phyloP scores from a whole-genome alignment of 2,329 filamentous ascomycete genomes.

The Ophiosphaerella korrae region DNA sequence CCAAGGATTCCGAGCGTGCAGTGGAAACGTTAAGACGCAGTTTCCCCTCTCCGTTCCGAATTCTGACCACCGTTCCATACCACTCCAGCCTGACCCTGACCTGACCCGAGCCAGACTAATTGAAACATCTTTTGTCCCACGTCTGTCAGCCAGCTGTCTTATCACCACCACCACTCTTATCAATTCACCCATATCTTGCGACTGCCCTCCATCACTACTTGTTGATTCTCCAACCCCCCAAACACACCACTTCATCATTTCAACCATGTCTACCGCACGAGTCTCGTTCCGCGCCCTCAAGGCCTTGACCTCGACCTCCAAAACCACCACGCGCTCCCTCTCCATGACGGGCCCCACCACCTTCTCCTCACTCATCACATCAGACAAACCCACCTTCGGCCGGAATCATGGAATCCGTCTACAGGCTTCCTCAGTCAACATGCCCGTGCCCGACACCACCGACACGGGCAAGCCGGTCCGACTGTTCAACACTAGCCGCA shows the following conservation, averaged over 20 bases:
- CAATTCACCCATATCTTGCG: not conserved
- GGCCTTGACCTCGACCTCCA: constrained; percentile 46
- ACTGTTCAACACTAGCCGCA: constrained; percentile 66
- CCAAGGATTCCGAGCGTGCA: constrained; percentile 1
- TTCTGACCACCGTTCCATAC: not conserved
- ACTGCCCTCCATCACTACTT: not conserved
- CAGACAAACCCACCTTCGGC: constrained; percentile 55
- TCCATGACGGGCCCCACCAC: constrained; percentile 66
- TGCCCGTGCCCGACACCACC: constrained; percentile 41
- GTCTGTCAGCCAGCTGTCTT: not conserved
- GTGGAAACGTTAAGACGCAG: not conserved
- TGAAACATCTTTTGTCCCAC: not conserved
- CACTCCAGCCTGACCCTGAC: not conserved
- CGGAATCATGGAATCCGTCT: constrained; percentile 54
- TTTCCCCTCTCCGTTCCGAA: constrained; percentile 2
- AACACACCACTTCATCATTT: not conserved
- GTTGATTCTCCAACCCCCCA: not conserved
- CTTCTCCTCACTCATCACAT: constrained; percentile 56
- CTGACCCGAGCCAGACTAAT: not conserved
- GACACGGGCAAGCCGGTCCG: constrained; percentile 47
- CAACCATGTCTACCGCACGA: constrained; percentile 43
- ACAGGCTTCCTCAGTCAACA: constrained; percentile 54
- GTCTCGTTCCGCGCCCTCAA: constrained; percentile 50
- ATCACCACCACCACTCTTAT: not conserved
- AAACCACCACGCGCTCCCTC: constrained; percentile 54